phyloP scores from a whole-genome alignment of 306 rosid genomes.

The Acacia confusa region DNA sequence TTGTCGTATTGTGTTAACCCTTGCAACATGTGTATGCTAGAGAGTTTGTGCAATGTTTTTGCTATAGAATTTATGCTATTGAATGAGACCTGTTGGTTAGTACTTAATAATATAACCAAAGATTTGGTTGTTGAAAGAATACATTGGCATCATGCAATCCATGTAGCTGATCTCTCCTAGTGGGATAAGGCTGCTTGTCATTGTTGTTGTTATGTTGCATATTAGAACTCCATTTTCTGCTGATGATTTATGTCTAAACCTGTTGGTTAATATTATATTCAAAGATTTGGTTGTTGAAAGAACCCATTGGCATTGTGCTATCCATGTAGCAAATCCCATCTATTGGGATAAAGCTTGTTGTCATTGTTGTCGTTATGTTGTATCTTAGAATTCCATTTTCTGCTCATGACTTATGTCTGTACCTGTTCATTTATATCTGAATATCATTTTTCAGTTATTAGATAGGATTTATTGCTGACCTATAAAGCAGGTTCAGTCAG shows the following conservation, averaged over 20 bases:
- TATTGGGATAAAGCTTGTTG: background rate
- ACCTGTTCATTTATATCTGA: slow-evolving; percentile 31
- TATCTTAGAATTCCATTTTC: slow-evolving; percentile 11
- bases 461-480: slow-evolving; percentile 14
- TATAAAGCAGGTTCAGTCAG: slow-evolving; percentile 60
- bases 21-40: background rate
- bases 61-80: background rate
- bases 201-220: slow-evolving; percentile 13
- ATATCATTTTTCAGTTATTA: slow-evolving; percentile 14
- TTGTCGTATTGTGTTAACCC: background rate
- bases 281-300: no score
- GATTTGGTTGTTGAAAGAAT: no score
- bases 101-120: no score
- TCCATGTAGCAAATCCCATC: no score
- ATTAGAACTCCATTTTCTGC: slow-evolving; percentile 8
- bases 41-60: slow-evolving; percentile 11
- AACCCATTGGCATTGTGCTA: no score
- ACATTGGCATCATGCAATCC: no score
- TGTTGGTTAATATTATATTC: background rate
- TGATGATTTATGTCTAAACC: background rate
- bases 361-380: background rate
- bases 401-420: background rate
- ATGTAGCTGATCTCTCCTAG: no score
- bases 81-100: no score
- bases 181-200: background rate